phyloP scores from a whole-genome alignment of 2,329 filamentous ascomycete genomes.

The Drechmeria coniospora region DNA sequence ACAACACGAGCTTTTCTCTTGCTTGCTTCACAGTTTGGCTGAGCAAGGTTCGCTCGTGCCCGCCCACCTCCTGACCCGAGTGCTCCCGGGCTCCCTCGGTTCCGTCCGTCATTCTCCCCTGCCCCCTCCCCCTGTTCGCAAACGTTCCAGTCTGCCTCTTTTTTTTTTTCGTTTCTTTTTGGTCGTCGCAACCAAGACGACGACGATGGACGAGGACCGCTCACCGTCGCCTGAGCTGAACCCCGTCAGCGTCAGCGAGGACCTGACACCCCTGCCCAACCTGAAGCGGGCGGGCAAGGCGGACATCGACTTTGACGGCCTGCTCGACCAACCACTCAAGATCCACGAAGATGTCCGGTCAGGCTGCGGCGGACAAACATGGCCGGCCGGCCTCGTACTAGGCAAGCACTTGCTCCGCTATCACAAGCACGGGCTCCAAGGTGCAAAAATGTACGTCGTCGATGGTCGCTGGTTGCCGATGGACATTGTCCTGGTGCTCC shows the following conservation, averaged over 20 bases:
- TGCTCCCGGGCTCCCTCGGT: too few species aligned
- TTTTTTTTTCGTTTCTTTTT: too few species aligned
- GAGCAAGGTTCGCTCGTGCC: too few species aligned
- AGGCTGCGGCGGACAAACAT: slow-evolving; percentile 85
- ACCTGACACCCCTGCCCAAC: slow-evolving; percentile 41
- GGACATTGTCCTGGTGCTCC: too few species aligned
- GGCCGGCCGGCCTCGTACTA: slow-evolving; percentile 85
- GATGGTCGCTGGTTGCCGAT: not conserved
- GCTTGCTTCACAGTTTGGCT: too few species aligned
- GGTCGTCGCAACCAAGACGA: too few species aligned
- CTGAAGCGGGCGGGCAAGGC: slow-evolving; percentile 40
- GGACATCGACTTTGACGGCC: slow-evolving; percentile 52
- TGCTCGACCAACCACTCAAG: slow-evolving; percentile 52
- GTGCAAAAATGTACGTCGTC: slow-evolving; percentile 55
- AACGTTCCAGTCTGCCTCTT: too few species aligned
- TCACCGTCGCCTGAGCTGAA: slow-evolving; percentile 34
- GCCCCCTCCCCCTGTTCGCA: too few species aligned
- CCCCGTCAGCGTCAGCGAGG: slow-evolving; percentile 35
- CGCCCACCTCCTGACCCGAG: too few species aligned
- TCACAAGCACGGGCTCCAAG: slow-evolving; percentile 44
- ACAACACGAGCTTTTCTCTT: too few species aligned
- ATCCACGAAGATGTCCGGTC: slow-evolving; percentile 75
- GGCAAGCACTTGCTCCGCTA: slow-evolving; percentile 72
- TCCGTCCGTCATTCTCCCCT: too few species aligned
- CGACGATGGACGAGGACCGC: slow-evolving; percentile 13